Conservation (phyloP, 139 green algal species). For the Edaphochlamys debaryana region DNA sequence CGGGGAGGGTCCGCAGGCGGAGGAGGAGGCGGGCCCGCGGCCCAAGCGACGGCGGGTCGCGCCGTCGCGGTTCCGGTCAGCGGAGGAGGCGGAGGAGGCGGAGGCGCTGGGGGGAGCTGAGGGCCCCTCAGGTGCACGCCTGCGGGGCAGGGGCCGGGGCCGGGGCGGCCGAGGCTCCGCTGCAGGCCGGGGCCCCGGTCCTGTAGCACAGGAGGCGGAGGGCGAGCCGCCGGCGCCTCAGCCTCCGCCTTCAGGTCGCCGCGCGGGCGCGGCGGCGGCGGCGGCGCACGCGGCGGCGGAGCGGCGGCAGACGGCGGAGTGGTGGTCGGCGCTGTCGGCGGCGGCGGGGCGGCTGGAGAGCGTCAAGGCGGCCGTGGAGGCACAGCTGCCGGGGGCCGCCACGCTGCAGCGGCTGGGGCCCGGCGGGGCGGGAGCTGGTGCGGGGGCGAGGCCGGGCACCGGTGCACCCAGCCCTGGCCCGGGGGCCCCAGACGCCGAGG, state of each 20-base stretch:
- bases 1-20: background rate
- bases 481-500: background rate
- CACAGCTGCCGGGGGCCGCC: background rate
- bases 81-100: too few species aligned
- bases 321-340: background rate
- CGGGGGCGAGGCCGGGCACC: background rate
- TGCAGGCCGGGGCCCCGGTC: too few species aligned
- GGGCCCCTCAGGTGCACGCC: too few species aligned
- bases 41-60: constrained; percentile 18
- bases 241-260: too few species aligned
- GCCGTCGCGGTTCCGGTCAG: background rate
- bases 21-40: background rate
- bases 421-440: background rate
- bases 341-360: background rate
- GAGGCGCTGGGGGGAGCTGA: background rate
- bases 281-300: too few species aligned
- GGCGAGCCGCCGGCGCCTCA: too few species aligned
- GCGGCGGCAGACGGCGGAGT: background rate
- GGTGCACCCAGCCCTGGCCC: background rate
- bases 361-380: background rate
- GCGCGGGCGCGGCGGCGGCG: too few species aligned
- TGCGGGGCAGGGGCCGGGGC: too few species aligned
- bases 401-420: background rate
- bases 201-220: background rate
- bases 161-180: too few species aligned